Evolutionary conservation across 2,329 filamentous ascomycete genomes (phyloP).

Genomic region (Aspergillus sp.): DNA sequence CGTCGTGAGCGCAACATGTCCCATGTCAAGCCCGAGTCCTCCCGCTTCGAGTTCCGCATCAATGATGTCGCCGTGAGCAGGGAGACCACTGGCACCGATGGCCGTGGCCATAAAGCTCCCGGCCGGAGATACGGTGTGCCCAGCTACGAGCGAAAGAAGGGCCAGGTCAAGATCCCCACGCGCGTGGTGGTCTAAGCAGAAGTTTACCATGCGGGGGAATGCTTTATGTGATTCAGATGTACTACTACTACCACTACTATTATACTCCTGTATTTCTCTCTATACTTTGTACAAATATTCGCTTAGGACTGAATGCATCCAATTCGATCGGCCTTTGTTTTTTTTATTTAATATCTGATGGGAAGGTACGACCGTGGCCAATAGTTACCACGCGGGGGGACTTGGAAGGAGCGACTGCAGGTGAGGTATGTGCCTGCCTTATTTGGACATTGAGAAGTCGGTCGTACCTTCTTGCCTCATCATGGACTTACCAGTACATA

Average conservation of each 20-base stretch:
- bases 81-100: conserved; percentile 56
- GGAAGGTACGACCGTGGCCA: neutral
- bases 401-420: no score
- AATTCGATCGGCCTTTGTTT: neutral
- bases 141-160: conserved; percentile 62
- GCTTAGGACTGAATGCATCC: neutral
- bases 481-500: no score
- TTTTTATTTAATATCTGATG: neutral
- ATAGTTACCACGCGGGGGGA: neutral
- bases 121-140: conserved; percentile 64
- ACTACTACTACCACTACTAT: conserved; percentile 6
- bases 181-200: conserved; percentile 50
- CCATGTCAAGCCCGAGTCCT: conserved; percentile 46
- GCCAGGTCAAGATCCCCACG: conserved; percentile 63
- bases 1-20: conserved; percentile 45
- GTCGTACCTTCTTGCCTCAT: no score
- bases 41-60: conserved; percentile 62
- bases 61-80: conserved; percentile 54
- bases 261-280: conserved; percentile 5
- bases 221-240: conserved; percentile 9
- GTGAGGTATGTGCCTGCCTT: neutral
- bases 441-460: no score
- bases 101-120: conserved; percentile 53
- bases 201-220: neutral
- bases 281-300: conserved; percentile 6